Conservation (phyloP, 345 rosid genomes). For the Ceriops zippeliana region DNA sequence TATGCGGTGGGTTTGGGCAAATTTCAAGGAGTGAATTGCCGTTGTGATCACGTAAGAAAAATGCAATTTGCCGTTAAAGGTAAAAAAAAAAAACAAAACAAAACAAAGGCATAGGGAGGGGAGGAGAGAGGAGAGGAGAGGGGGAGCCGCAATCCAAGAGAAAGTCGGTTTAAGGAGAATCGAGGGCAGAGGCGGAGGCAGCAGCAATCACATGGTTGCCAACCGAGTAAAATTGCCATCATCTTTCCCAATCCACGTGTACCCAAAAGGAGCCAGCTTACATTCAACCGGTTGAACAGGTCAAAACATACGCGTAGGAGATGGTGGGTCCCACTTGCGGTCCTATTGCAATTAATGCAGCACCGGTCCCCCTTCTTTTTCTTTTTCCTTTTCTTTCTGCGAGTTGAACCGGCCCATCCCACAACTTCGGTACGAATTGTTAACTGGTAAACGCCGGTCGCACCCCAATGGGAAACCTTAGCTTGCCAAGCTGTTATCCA, state of each 20-base stretch:
- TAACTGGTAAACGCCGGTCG: conserved; percentile 71
- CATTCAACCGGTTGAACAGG: conserved; percentile 26
- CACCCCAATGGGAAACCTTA: conserved; percentile 48
- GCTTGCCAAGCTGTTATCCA: conserved; percentile 68
- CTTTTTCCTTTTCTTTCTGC: too few relatives aligned
- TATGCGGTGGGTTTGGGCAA: neutral
- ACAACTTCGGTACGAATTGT: conserved; percentile 24
- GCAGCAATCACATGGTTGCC: conserved; percentile 28
- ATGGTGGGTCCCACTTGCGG: conserved; percentile 19
- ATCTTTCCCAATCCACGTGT: conserved; percentile 29
- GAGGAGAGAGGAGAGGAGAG: neutral
- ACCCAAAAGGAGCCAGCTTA: neutral
- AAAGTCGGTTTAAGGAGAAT: neutral
- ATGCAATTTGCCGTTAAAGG: too few relatives aligned
- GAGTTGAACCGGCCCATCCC: conserved; percentile 5
- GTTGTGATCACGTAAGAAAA: too few relatives aligned
- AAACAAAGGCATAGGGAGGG: too few relatives aligned
- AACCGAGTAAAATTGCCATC: conserved; percentile 1
- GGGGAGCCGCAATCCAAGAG: conserved; percentile 24
- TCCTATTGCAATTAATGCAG: conserved; percentile 47
- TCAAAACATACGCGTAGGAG: conserved; percentile 26
- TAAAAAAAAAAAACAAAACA: too few relatives aligned
- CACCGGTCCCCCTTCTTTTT: conserved; percentile 36
- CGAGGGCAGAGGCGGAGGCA: neutral
- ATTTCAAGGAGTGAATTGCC: neutral